Evolutionary conservation across 2,329 filamentous ascomycete genomes (phyloP), one percentile per base, ranked within the genome.

Genomic region (Aspergillus ustus): DNA sequence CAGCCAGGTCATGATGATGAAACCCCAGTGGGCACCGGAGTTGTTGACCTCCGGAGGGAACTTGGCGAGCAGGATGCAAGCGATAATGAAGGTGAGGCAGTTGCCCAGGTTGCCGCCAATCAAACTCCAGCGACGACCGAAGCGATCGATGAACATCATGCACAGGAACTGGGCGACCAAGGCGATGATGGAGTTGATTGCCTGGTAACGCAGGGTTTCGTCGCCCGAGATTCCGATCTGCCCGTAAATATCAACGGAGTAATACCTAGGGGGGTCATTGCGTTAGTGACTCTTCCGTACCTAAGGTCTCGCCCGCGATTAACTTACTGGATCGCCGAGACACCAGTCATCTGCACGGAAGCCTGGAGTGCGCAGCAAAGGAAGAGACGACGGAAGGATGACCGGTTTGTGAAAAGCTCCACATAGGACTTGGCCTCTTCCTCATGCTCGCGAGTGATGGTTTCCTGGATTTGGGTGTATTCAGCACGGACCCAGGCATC

Each of bases 1-100:
- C 1, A 91, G 73, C 91, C 91, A 93, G 1, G 90, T 93, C 68
- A 87, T 84, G 59, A 85, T 81, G 63, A 93, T 93, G 76, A 93
- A 94, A 1, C 86, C 72, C 72, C 72, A 73, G 61, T 74, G 72
- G 20, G 72, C 64, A 61, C 72, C 68, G n/a, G 56, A 66, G 65
- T 81, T 78, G 51, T 74, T 76, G 1, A 74, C 75, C 2, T 83
- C 80, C 1, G 89, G 85, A 1, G 90, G 90, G 74, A 89, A 93
- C 74, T 75, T 73, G 9, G 84, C 84, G 9, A 87, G 73, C 57
- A 87, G 72, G 13, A 82, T 77, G 0, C 82, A 84, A 2, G 89
- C 88, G 54, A 92, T 84, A 75, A 92, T 87, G 75, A 93, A 93
- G 40, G 86, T 89, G 13, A 91, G 70, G 72, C 85, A 86, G 77